Conservation (phyloP, 495 filamentous ascomycete genomes). For the Cladorrhinum samala region DNA sequence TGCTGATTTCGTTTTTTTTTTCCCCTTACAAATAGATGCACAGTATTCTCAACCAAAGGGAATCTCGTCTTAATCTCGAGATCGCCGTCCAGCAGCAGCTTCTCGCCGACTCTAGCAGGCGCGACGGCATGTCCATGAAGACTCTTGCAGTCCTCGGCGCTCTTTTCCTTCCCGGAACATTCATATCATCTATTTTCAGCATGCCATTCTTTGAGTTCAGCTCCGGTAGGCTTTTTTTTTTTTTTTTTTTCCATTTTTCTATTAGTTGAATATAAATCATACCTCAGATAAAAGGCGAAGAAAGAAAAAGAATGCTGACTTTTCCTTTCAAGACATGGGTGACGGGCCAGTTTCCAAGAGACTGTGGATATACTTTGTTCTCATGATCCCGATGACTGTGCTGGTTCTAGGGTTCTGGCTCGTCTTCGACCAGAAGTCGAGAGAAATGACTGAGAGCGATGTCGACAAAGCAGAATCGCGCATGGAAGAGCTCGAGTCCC, state of each 20-base stretch:
- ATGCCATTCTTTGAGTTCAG: not conserved
- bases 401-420: not conserved
- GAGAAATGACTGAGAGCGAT: not conserved
- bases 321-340: not conserved
- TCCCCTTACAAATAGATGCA: too few relatives aligned
- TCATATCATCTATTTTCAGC: not conserved
- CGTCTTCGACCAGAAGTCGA: not conserved
- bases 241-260: not conserved
- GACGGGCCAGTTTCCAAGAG: not conserved
- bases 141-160: not conserved
- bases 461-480: not conserved
- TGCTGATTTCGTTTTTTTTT: too few relatives aligned
- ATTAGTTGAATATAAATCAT: not conserved
- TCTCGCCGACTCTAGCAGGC: constrained; percentile 14
- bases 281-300: not conserved
- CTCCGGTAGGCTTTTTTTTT: not conserved
- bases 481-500: not conserved
- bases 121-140: not conserved
- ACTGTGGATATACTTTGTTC: not conserved
- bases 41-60: constrained; percentile 31
- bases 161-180: not conserved
- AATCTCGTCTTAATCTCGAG: constrained; percentile 30
- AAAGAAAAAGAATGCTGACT: not conserved
- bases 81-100: constrained; percentile 33
- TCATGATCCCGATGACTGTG: not conserved